Evolutionary conservation across 192 early-diverging fungal genomes (phyloP), one percentile per base, ranked within the genome.

Genomic region (Phycomyces nitens): DNA sequence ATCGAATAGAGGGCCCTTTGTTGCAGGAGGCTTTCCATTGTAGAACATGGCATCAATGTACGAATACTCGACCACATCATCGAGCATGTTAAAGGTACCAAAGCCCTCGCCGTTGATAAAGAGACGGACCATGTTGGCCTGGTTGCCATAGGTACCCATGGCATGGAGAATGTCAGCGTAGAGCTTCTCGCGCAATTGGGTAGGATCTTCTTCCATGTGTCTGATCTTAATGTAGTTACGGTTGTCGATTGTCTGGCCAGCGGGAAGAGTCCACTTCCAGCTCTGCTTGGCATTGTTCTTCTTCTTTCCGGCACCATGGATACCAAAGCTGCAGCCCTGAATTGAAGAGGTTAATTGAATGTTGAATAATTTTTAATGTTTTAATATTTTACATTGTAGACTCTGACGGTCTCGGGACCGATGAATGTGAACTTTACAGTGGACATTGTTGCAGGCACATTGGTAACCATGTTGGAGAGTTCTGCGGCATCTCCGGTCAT

Each of bases 261-360:
- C 27, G 21, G 62, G 22, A n/a, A 77, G 68, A 27, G 34, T 27
- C 73, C 72, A 80, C 12, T 59, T 60, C 79, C 79, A 80, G 51
- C 70, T 74, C 47, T 80, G 79, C 61, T 80, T 80, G 58, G 79
- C 72, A 40, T 80, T 74, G 61, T 80, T 80, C 9, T 77, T 77
- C 62, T 77, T 77, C 56, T 74, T 74, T 50, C 79, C 79, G 22
- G 75, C 61, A 15, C 68, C 67, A 56, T 80, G 79, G 47, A 80
- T 68, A 72, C 79, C 75, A 20, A 80, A 80, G 21, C 21, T n/a
- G 22, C 68, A 65, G 16, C 68, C 69, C 76, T 78, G 50, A 26
- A 40, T 34, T 18, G 15, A 49, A 26, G 16, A 5, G 21, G 18
- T 62, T 40, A 23, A n/a, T n/a, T n/a, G n/a, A n/a, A n/a, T n/a